Evolutionary conservation across 106 monocot species (phyloP).

Genomic region (Posidonia australis): DNA sequence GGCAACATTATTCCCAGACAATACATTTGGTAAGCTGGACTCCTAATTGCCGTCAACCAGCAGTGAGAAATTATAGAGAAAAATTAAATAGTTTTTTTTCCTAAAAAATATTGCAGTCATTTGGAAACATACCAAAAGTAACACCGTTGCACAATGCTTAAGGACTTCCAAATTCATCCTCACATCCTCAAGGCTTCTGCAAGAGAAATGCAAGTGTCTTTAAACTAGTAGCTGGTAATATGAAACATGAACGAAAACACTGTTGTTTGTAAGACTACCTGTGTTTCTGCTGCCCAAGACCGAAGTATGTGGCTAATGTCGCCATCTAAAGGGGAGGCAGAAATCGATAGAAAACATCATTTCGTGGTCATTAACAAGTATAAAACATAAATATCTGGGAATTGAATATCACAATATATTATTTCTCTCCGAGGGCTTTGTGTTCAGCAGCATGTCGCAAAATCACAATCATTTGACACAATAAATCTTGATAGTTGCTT

Average conservation of each 20-base stretch:
- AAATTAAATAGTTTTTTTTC: not conserved
- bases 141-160: conserved; percentile 80
- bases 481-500: no score
- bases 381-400: no score
- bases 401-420: no score
- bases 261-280: conserved; percentile 28
- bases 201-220: not conserved
- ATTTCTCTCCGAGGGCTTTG: no score
- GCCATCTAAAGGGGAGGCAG: conserved; percentile 46
- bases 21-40: conserved; percentile 54
- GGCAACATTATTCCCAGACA: conserved; percentile 19
- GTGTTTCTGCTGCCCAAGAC: conserved; percentile 77
- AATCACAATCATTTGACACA: not conserved
- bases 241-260: not conserved
- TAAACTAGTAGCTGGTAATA: not conserved
- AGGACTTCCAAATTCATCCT: conserved; percentile 91
- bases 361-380: not conserved
- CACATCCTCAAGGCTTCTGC: conserved; percentile 85
- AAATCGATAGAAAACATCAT: not conserved
- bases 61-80: not conserved
- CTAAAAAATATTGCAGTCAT: not conserved
- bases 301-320: conserved; percentile 85
- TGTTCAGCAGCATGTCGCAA: no score
- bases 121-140: conserved; percentile 46
- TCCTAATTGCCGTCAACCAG: conserved; percentile 28